Conservation (phyloP, 306 rosid genomes). For the Cicer yamashitae region DNA sequence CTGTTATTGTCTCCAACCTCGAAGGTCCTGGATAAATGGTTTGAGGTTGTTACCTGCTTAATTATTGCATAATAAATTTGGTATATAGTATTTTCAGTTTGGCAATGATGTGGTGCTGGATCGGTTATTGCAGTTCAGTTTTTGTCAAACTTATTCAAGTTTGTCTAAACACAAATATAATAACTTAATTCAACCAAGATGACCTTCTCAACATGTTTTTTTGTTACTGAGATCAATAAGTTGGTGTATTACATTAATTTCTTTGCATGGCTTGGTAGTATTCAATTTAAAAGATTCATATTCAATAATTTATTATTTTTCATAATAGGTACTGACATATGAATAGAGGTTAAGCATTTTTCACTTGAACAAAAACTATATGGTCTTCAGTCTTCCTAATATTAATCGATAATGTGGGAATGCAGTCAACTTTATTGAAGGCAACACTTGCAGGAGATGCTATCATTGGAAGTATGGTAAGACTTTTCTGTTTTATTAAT, state of each 20-base stretch:
- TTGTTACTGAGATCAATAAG: not conserved
- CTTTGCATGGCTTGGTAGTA: not conserved
- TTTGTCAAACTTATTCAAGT: not conserved
- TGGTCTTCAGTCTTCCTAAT: conserved; percentile 12
- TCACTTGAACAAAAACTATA: conserved; percentile 22
- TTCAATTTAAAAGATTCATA: not conserved
- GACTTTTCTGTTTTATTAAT: conserved; percentile 12
- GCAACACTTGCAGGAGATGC: conserved; percentile 82
- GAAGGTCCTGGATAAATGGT: conserved; percentile 75
- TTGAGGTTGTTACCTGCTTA: conserved; percentile 56
- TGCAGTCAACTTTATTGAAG: conserved; percentile 68
- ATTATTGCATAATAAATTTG: not conserved
- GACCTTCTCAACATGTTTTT: not conserved
- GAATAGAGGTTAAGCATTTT: not conserved
- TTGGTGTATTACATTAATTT: not conserved
- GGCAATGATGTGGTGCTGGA: not conserved
- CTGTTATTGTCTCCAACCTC: conserved; percentile 71
- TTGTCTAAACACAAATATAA: not conserved
- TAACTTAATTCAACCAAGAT: not conserved
- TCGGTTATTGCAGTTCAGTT: not conserved
- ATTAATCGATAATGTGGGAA: not conserved
- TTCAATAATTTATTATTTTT: conserved; percentile 12
- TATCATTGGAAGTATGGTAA: conserved; percentile 66
- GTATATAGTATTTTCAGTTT: not conserved
- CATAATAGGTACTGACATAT: not conserved